Percentiles rank a stretch among this genome's conserved stretches.
These are phyloP conservation scores for Candida sp. DNA, from an alignment of 1,139 yeast species.

Conservation along the genomic window DNA sequence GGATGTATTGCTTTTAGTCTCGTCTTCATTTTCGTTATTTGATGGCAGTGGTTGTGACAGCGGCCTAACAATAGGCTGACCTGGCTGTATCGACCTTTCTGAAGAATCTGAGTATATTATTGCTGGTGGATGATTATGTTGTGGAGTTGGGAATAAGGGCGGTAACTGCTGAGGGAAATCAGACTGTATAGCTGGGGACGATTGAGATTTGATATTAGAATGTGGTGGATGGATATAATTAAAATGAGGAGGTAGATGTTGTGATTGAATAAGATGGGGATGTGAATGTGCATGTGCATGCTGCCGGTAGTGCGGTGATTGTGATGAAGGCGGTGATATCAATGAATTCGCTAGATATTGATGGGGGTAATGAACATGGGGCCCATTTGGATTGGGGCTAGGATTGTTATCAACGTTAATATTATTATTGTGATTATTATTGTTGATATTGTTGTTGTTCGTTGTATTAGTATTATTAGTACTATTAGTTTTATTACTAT, in stretches of 20 bases:
- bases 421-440: not conserved
- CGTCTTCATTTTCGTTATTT: not conserved
- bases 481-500: slow-evolving; percentile 2
- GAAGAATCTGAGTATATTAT: slow-evolving; percentile 5
- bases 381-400: not conserved
- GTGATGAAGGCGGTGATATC: slow-evolving; percentile 4
- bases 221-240: slow-evolving; percentile 71
- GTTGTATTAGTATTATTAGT: slow-evolving; percentile 2
- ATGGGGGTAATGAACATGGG: slow-evolving; percentile 1
- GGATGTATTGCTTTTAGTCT: slow-evolving; percentile 5
- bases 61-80: not conserved
- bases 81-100: slow-evolving; percentile 7
- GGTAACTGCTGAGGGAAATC: slow-evolving; percentile 2
- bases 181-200: not conserved
- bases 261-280: not conserved
- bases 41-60: not conserved
- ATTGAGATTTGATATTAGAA: slow-evolving; percentile 40
- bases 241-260: slow-evolving; percentile 1
- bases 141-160: slow-evolving; percentile 6
- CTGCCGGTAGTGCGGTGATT: slow-evolving; percentile 3
- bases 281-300: not conserved
- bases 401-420: not conserved
- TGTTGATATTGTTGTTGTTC: slow-evolving; percentile 3
- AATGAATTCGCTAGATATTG: not conserved
- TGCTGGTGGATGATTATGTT: slow-evolving; percentile 8